A percentile compares a stretch with the other conserved stretches of the same genome.
These are phyloP conservation scores for Tuber magnatum DNA, from an alignment of 495 filamentous ascomycete species.

Conservation along the genomic window DNA sequence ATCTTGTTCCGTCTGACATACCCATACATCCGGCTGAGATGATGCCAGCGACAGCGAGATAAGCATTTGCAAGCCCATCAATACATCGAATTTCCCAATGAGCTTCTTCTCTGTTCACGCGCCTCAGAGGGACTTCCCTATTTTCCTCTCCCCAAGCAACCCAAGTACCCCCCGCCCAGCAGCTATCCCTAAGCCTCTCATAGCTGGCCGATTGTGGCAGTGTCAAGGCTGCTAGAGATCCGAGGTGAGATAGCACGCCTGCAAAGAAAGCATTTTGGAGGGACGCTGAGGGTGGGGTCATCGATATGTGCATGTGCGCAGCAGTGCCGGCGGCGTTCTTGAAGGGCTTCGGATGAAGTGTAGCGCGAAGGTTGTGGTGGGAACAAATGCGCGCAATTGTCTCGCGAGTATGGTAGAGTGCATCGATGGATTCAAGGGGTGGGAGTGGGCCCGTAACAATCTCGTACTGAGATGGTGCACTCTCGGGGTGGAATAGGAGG, in stretches of 20 bases:
- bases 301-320: conserved; percentile 61
- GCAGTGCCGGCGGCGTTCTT: conserved; percentile 54
- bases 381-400: conserved; percentile 56
- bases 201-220: conserved; percentile 57
- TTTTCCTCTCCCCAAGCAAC: conserved; percentile 72
- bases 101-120: conserved; percentile 45
- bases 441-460: conserved; percentile 61
- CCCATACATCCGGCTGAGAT: conserved; percentile 61
- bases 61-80: conserved; percentile 68
- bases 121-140: conserved; percentile 60
- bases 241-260: conserved; percentile 58
- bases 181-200: conserved; percentile 55
- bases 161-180: conserved; percentile 70
- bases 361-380: conserved; percentile 59
- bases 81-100: conserved; percentile 67
- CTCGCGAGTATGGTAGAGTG: conserved; percentile 63
- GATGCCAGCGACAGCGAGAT: conserved; percentile 60
- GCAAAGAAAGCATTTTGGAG: conserved; percentile 55
- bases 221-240: conserved; percentile 58
- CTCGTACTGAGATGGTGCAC: conserved; percentile 70
- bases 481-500: conserved; percentile 72
- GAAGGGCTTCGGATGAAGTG: conserved; percentile 68
- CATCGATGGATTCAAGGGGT: conserved; percentile 65
- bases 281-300: conserved; percentile 45
- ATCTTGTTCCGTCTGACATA: conserved; percentile 44